Evolutionary conservation across 1,139 yeast species (phyloP), one percentile per base, ranked within the genome.

Genomic region (Pichia kudriavzevii): DNA sequence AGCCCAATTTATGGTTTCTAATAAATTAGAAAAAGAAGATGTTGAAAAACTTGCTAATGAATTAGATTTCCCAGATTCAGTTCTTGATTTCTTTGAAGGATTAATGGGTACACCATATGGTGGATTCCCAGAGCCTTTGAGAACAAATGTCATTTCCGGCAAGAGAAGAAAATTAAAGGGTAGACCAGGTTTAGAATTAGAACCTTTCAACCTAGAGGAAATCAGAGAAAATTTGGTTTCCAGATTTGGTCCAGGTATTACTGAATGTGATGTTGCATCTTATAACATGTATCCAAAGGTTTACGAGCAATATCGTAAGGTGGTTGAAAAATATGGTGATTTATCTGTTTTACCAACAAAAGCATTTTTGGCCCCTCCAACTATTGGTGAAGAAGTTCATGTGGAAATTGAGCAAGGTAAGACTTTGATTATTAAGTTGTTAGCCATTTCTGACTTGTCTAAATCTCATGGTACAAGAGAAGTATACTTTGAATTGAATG

Each of bases 51-150:
- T 91, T 55, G 98, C 98, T 3, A 66, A 75, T 34, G 85, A 85
- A 49, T 74, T 91, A 53, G 97, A 91, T 63, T 91, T 91, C 94
- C 99, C 99, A 41, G 96, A 81, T 55, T 88, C 97, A 13, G 95
- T 91, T 22, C 72, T 91, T 58, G 98, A 93, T 64, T 91, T 91
- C 72, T 87, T 91, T 75, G 95, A 93, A 68, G 99, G 99, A 52
- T 72, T 91, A 57, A 91, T 93, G 87, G 99, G 99, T 58, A 91
- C 91, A 53, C 99, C 99, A 51, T 87, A 84, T 58, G 98, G 98
- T 49, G 99, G 99, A 7, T 91, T 93, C 94, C 98, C 98, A 36
- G 99, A 91, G 65, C 98, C 99, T 31, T 71, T 91, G 61, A 79
- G 98, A 66, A 69, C 95, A 31, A 83, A 88, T 59, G 74, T 91